phyloP scores from a whole-genome alignment of 164 flowering plant species.

The Piper betle region DNA sequence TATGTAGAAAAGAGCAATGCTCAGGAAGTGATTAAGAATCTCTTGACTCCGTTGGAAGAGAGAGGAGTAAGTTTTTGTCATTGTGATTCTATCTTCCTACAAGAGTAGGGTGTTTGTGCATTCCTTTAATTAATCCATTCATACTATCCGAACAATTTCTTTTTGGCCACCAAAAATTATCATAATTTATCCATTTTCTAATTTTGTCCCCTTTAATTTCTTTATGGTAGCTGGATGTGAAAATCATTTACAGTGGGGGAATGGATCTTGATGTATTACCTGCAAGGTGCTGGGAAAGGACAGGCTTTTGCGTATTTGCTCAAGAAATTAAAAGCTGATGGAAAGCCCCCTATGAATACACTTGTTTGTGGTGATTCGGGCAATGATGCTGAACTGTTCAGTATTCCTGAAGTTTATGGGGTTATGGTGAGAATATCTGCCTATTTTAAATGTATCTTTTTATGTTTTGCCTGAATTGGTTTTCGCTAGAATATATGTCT shows the following conservation, averaged over 20 bases:
- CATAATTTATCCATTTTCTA: background rate
- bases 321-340: slow-evolving; percentile 41
- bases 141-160: background rate
- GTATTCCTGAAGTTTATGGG: slow-evolving; percentile 75
- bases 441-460: background rate
- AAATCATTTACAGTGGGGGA: slow-evolving; percentile 82
- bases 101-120: no score
- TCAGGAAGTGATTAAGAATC: slow-evolving; percentile 45
- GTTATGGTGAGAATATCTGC: slow-evolving; percentile 51
- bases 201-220: background rate
- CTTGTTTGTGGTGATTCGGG: slow-evolving; percentile 93
- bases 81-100: background rate
- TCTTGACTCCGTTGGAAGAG: slow-evolving; percentile 26
- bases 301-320: slow-evolving; percentile 81
- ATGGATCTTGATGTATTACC: slow-evolving; percentile 66
- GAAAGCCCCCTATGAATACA: slow-evolving; percentile 44
- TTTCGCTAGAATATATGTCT: no score
- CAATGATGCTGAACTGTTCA: slow-evolving; percentile 81
- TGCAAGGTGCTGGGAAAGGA: slow-evolving; percentile 84
- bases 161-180: background rate
- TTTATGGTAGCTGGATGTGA: slow-evolving; percentile 51
- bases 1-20: slow-evolving; percentile 71
- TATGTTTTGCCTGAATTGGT: background rate
- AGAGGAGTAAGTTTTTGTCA: slow-evolving; percentile 47
- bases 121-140: no score